These are phyloP conservation scores for Fusarium liriodendri DNA, from an alignment of 2,329 filamentous ascomycete species.

Conservation along the genomic window DNA sequence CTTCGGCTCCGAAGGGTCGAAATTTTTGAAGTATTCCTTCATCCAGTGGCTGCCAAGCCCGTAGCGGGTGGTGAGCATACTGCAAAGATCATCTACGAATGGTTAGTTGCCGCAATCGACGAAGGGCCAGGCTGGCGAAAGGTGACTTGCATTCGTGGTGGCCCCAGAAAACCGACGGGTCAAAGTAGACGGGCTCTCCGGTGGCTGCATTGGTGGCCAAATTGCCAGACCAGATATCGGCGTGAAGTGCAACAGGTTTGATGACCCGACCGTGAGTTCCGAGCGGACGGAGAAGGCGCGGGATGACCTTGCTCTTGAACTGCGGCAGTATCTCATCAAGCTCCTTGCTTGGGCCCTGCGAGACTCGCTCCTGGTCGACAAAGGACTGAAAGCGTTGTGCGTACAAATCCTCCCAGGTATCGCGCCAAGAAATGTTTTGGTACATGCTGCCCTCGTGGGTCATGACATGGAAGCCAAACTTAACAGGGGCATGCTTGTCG, in stretches of 20 bases:
- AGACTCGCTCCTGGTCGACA: background rate
- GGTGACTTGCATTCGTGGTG: background rate
- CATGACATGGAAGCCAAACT: background rate
- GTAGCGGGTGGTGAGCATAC: background rate
- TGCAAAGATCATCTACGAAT: background rate
- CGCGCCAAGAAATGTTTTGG: background rate
- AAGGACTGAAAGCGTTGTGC: background rate
- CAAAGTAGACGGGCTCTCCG: background rate
- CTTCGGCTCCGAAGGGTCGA: background rate
- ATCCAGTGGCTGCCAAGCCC: background rate
- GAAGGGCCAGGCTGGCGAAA: too few species aligned
- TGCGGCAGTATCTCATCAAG: background rate
- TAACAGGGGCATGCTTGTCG: background rate
- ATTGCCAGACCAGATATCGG: background rate
- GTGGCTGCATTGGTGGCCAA: background rate
- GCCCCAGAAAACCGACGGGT: background rate
- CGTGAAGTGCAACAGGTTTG: background rate
- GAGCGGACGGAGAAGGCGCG: background rate
- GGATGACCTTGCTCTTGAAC: background rate
- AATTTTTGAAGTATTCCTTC: background rate
- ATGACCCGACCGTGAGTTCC: background rate
- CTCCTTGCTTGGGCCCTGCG: background rate
- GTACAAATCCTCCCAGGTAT: background rate
- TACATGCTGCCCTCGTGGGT: background rate
- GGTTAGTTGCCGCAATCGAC: background rate